These are phyloP conservation scores for Ophiostoma piceae DNA, from an alignment of 2,329 filamentous ascomycete species.

Conservation along the genomic window DNA sequence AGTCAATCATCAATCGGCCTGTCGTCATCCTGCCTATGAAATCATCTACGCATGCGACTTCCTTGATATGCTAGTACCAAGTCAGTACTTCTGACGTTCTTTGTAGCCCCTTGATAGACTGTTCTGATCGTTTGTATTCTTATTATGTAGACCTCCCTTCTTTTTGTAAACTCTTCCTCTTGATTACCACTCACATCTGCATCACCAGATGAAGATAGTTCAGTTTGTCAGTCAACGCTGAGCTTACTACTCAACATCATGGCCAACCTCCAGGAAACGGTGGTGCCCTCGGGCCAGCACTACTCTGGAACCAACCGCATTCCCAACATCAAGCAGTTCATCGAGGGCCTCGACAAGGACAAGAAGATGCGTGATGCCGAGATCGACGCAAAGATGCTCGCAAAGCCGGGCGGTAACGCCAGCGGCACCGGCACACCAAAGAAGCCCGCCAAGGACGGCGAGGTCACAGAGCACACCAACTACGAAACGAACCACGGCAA, in stretches of 20 bases:
- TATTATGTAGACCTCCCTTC: neutral
- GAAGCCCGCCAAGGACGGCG: conserved; percentile 33
- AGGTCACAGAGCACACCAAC: conserved; percentile 45
- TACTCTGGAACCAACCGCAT: conserved; percentile 82
- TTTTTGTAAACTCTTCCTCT: neutral
- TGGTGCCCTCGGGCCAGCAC: conserved; percentile 53
- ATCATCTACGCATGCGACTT: neutral
- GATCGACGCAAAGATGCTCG: conserved; percentile 51
- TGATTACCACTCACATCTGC: neutral
- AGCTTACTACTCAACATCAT: conserved; percentile 12
- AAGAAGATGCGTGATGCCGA: conserved; percentile 69
- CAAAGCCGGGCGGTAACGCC: neutral
- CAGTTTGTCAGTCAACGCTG: neutral
- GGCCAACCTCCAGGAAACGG: conserved; percentile 36
- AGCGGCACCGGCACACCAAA: neutral
- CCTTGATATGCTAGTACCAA: neutral
- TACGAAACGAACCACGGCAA: conserved; percentile 36
- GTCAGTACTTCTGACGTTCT: conserved; percentile 2
- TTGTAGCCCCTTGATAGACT: neutral
- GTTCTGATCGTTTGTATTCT: neutral
- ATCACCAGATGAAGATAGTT: neutral
- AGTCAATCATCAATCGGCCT: neutral
- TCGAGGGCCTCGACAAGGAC: conserved; percentile 70
- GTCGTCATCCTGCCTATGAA: conserved; percentile 5
- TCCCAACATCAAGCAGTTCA: conserved; percentile 80